Conservation (phyloP, 2,329 filamentous ascomycete species). For the Lachnellula cervina region DNA sequence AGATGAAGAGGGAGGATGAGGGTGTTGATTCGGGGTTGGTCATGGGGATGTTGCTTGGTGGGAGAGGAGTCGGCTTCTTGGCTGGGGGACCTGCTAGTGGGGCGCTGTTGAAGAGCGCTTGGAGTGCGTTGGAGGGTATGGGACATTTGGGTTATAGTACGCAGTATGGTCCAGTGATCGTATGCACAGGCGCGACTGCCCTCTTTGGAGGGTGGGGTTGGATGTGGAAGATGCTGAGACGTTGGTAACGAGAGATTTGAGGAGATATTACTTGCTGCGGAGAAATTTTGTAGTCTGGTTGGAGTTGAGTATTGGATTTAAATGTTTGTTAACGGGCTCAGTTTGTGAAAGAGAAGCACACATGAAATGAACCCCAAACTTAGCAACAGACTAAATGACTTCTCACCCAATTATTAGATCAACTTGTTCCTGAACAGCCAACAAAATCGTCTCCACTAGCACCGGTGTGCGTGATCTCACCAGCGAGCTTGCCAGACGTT, state of each 20-base stretch:
- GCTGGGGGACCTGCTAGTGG: constrained; percentile 20
- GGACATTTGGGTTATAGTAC: constrained; percentile 20
- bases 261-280: background rate
- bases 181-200: constrained; percentile 23
- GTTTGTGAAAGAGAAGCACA: too few species aligned
- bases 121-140: constrained; percentile 1
- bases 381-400: too few species aligned
- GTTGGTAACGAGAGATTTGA: background rate
- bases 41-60: constrained; percentile 22
- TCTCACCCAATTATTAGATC: too few species aligned
- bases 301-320: too few species aligned
- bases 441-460: constrained; percentile 66
- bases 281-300: too few species aligned
- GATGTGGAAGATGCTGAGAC: constrained; percentile 19
- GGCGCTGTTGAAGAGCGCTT: constrained; percentile 12
- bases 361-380: too few species aligned
- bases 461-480: constrained; percentile 65
- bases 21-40: constrained; percentile 27
- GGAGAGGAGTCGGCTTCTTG: constrained; percentile 23
- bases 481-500: constrained; percentile 49
- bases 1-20: constrained; percentile 17
- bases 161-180: constrained; percentile 22
- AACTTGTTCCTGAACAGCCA: constrained; percentile 40
- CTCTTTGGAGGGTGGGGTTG: constrained; percentile 24
- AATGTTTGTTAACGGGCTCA: too few species aligned